Evolutionary conservation across 192 early-diverging fungal species (phyloP), one percentile per base, ranked within the genome.

Genomic region (Glomus cerebriforme): DNA sequence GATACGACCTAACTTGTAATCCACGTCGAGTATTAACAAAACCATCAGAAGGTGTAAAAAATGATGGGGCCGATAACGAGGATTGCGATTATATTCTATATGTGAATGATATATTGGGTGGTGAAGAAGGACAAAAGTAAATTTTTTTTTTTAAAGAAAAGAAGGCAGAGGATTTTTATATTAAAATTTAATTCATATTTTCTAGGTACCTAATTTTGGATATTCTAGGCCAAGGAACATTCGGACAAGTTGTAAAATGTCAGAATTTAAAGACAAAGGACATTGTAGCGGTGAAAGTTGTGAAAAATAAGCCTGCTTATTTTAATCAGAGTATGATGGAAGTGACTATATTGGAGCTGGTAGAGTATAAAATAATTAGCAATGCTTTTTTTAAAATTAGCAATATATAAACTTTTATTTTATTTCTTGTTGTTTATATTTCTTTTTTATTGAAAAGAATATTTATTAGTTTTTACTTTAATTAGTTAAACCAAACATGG

Each of bases 161-260:
- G 37, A 43, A 43, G 8, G 6, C 8, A 37, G 10, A 12, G 39
- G 0, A 9, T 8, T 8, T 39, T 39, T 39, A 39, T 7, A 43
- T 43, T 58, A 31, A 45, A 34, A 6, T 3, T 64, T 80, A 27
- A 35, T 31, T 77, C 54, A 49, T 29, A 65, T 10, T 39, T 69
- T n/a, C 2, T 81, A 95, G 93, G 76, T 99, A 96, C 84, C 80
- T 95, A 58, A 98, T 99, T 79, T 78, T 96, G 75, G 97, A 98
- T 83, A 90, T 96, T 49, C 86, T 99, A 7, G 98, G 98, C 24
- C 90, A 94, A 84, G 98, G 98, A 35, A 98, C 98, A 3, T 99
- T 99, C 91, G 98, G 98, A 7, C 98, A 99, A 83, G 98, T 99
- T 12, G 97, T 96, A 27, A 97, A 96, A 83, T 98, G 97, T 81